Percentiles rank a stretch among this genome's conserved stretches.
phyloP scores from a whole-genome alignment of 805 yeast genomes.

The Debaryomyces hansenii region DNA sequence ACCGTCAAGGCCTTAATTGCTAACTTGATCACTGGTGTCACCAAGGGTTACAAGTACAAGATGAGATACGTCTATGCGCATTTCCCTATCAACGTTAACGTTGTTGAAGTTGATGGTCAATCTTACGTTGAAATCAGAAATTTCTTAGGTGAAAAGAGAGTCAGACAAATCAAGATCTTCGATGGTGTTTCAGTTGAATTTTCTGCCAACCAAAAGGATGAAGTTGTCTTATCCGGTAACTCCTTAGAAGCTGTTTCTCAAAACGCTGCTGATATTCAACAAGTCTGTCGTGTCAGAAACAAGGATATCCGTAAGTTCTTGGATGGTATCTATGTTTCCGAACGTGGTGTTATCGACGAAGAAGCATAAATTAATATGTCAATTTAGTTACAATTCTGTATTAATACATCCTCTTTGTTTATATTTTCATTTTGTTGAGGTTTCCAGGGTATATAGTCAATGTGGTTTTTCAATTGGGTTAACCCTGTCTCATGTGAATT shows the following conservation, averaged over 20 bases:
- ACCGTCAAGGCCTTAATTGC: constrained; percentile 94
- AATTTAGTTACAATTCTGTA: constrained; percentile 10
- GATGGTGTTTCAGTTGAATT: constrained; percentile 88
- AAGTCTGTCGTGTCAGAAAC: constrained; percentile 97
- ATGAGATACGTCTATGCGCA: constrained; percentile 99
- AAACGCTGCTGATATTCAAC: constrained; percentile 98
- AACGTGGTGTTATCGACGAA: constrained; percentile 83
- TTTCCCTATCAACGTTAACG: constrained; percentile 99
- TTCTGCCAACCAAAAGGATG: constrained; percentile 89
- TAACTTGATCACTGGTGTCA: constrained; percentile 97
- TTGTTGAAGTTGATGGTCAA: constrained; percentile 73
- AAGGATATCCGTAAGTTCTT: constrained; percentile 99
- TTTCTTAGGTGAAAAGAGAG: constrained; percentile 99
- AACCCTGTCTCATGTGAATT: constrained; percentile 24
- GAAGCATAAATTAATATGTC: constrained; percentile 37
- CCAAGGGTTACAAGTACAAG: constrained; percentile 99
- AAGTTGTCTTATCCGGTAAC: constrained; percentile 90
- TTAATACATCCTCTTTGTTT: constrained; percentile 20
- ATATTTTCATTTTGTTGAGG: constrained; percentile 12
- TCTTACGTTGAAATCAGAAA: constrained; percentile 94
- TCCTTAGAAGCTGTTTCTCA: constrained; percentile 97
- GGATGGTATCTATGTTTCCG: constrained; percentile 99
- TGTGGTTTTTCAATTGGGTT: constrained; percentile 21
- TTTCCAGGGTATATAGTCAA: constrained; percentile 28
- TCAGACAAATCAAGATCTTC: constrained; percentile 80